A percentile compares a stretch with the other conserved stretches of the same genome.
Evolutionary conservation across 352 stramenopile species (phyloP).

Genomic region (Phytopythium delawarense): DNA sequence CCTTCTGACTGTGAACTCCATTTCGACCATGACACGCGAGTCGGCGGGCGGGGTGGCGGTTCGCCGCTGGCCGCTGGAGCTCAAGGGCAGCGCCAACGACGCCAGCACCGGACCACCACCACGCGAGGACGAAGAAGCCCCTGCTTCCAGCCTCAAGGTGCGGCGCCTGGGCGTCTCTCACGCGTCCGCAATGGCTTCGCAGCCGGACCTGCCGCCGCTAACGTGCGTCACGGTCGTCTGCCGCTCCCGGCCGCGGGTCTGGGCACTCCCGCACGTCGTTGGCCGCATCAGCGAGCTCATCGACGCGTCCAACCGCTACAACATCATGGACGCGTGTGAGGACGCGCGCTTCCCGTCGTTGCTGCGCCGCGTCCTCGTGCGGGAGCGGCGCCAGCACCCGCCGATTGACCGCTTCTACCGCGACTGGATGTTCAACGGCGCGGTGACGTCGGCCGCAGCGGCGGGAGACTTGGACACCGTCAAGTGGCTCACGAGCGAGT

Average conservation of each 20-base stretch:
- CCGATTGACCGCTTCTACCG: neutral
- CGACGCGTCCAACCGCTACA: neutral
- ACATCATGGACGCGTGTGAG: neutral
- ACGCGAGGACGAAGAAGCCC: no score
- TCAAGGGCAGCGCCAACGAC: no score
- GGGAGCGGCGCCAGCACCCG: neutral
- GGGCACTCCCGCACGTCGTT: neutral
- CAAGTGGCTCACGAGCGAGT: neutral
- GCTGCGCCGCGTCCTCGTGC: neutral
- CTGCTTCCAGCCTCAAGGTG: neutral
- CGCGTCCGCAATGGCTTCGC: neutral
- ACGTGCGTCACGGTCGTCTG: neutral
- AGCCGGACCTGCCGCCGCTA: neutral
- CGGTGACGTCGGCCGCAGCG: neutral
- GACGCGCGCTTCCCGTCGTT: neutral
- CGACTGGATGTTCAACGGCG: neutral
- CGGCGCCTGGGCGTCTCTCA: neutral
- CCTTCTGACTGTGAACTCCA: no score
- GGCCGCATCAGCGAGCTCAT: neutral
- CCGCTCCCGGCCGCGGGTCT: neutral
- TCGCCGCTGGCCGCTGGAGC: no score
- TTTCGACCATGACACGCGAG: no score
- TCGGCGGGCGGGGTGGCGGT: no score
- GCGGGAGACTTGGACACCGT: neutral
- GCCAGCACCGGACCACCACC: no score